Conservation (phyloP, 148 eudicot genomes). For the Simmondsia chinensis region DNA sequence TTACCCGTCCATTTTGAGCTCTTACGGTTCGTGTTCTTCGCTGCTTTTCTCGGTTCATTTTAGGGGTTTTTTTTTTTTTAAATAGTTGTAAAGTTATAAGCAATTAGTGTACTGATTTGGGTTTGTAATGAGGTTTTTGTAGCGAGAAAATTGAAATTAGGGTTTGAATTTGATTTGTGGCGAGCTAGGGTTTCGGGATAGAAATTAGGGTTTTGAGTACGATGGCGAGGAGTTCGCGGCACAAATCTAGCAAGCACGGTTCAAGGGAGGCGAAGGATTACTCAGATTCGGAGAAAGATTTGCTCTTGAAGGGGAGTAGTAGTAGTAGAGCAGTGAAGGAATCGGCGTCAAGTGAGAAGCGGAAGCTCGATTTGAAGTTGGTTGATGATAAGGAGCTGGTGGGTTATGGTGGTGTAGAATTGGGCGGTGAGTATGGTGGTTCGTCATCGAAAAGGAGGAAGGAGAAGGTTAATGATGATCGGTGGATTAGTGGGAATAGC, state of each 20-base stretch:
- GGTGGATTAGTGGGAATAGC: conserved; percentile 58
- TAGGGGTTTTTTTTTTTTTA: conserved; percentile 1
- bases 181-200: not conserved
- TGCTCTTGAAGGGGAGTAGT: conserved; percentile 38
- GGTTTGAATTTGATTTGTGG: conserved; percentile 10
- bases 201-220: not conserved
- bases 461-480: conserved; percentile 59
- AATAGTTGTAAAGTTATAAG: too few relatives aligned
- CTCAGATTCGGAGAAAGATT: conserved; percentile 77
- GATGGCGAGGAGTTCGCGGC: conserved; percentile 92
- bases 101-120: too few relatives aligned
- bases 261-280: conserved; percentile 46
- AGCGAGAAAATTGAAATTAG: conserved; percentile 1
- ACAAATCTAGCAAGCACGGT: conserved; percentile 86
- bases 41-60: not conserved
- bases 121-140: conserved; percentile 16
- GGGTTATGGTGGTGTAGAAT: conserved; percentile 35
- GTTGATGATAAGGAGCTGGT: conserved; percentile 29
- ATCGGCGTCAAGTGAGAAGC: conserved; percentile 54
- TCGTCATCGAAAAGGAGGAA: conserved; percentile 52
- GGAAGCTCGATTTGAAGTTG: conserved; percentile 35
- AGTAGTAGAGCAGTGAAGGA: conserved; percentile 51
- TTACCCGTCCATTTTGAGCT: too few relatives aligned
- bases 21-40: too few relatives aligned
- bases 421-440: conserved; percentile 29